Conservation (phyloP, 1,284 basidiomycete genomes). For the Exobasidium rhododendri region DNA sequence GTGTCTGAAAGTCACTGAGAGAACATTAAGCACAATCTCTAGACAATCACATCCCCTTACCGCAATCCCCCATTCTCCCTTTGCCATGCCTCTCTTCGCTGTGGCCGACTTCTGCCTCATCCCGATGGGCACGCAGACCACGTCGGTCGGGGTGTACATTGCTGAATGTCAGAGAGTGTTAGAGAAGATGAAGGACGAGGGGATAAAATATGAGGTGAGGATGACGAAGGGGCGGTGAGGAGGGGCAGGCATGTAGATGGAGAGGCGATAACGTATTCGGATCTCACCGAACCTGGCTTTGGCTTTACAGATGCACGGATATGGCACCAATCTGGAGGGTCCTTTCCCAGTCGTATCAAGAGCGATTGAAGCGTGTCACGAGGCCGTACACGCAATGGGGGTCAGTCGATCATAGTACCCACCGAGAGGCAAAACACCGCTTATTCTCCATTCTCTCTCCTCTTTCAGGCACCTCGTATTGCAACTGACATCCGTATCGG, state of each 20-base stretch:
- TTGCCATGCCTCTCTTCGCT: constrained; percentile 11
- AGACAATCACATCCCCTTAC: not conserved
- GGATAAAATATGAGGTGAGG: constrained; percentile 47
- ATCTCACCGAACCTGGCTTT: too few species aligned
- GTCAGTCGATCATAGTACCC: constrained; percentile 17
- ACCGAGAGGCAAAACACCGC: not conserved
- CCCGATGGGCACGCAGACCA: constrained; percentile 48
- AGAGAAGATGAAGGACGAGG: constrained; percentile 30
- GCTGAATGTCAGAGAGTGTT: constrained; percentile 51
- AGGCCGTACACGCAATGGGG: constrained; percentile 49
- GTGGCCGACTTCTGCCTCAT: constrained; percentile 30
- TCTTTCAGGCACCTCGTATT: constrained; percentile 31
- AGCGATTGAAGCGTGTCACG: constrained; percentile 49
- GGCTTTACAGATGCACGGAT: constrained; percentile 30
- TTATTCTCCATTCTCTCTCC: constrained; percentile 11
- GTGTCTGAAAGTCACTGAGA: too few species aligned
- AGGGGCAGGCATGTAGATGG: not conserved
- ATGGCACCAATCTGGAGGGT: constrained; percentile 53
- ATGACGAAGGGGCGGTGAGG: not conserved
- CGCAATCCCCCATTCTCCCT: not conserved
- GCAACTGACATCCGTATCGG: constrained; percentile 54
- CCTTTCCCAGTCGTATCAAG: constrained; percentile 39
- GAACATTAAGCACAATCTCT: too few species aligned
- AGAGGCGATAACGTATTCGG: not conserved
- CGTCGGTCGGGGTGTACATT: constrained; percentile 51